These are phyloP conservation scores for Penicillium hesseltinei DNA, from an alignment of 2,329 filamentous ascomycete species.

Conservation along the genomic window DNA sequence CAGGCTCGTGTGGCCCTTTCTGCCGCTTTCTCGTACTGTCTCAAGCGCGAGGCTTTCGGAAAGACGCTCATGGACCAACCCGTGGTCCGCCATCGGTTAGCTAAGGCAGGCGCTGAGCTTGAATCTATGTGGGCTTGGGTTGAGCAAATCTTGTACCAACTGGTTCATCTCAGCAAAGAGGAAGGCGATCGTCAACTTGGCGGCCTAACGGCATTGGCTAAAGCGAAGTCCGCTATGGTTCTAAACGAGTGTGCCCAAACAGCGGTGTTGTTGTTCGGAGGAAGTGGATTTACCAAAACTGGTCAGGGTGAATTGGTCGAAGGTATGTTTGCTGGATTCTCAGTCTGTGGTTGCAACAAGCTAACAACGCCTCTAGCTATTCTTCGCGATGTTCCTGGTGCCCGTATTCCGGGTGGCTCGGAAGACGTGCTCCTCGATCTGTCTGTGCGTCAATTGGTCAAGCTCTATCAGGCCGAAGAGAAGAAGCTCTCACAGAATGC, in stretches of 20 bases:
- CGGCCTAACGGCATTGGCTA: slow-evolving; percentile 68
- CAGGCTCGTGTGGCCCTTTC: slow-evolving; percentile 60
- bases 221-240: slow-evolving; percentile 70
- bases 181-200: slow-evolving; percentile 57
- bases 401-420: slow-evolving; percentile 64
- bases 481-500: slow-evolving; percentile 30
- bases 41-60: slow-evolving; percentile 67
- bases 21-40: slow-evolving; percentile 60
- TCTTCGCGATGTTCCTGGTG: slow-evolving; percentile 62
- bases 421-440: slow-evolving; percentile 73
- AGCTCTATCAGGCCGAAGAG: slow-evolving; percentile 55
- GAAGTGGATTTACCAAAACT: slow-evolving; percentile 67
- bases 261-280: slow-evolving; percentile 69
- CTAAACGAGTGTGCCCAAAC: slow-evolving; percentile 68
- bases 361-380: slow-evolving; percentile 49
- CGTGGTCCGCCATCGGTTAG: slow-evolving; percentile 70
- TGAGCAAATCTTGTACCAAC: slow-evolving; percentile 67
- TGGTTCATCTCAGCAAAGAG: slow-evolving; percentile 57
- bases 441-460: slow-evolving; percentile 67
- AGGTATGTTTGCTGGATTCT: slow-evolving; percentile 47
- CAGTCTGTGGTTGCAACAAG: slow-evolving; percentile 10
- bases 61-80: slow-evolving; percentile 71
- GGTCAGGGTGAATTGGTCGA: slow-evolving; percentile 71
- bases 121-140: slow-evolving; percentile 72
- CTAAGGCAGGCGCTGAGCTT: slow-evolving; percentile 65